Percentiles rank a stretch among this genome's conserved stretches.
Evolutionary conservation across 306 rosid genomes (phyloP).

Genomic region (Rosa persica): DNA sequence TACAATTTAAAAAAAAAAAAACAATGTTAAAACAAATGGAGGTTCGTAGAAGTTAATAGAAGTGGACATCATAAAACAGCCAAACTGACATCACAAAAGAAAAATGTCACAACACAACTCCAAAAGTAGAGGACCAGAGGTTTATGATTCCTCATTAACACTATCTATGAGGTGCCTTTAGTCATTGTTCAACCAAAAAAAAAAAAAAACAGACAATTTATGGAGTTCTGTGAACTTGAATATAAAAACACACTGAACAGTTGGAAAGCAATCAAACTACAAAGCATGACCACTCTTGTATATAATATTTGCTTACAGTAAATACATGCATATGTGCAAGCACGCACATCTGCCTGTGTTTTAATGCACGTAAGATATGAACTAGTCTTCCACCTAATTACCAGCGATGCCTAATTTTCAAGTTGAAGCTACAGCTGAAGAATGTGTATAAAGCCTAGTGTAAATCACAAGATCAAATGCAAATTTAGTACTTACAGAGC

Average conservation of each 20-base stretch:
- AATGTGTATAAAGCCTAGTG: conserved; percentile 9
- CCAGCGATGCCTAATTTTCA: background rate
- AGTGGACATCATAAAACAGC: background rate
- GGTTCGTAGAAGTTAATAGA: background rate
- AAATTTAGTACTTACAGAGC: conserved; percentile 69
- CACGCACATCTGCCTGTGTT: background rate
- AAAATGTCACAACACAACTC: background rate
- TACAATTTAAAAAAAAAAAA: conserved; percentile 24
- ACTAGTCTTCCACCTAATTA: background rate
- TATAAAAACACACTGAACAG: background rate
- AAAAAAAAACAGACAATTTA: background rate
- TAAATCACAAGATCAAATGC: conserved; percentile 16
- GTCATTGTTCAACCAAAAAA: background rate
- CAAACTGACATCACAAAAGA: background rate
- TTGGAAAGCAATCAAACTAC: too few relatives aligned
- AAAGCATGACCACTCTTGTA: background rate
- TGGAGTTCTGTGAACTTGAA: background rate
- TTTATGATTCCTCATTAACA: background rate
- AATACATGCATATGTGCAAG: background rate
- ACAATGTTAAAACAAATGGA: background rate
- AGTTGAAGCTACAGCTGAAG: background rate
- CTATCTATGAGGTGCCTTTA: background rate
- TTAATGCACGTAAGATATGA: background rate
- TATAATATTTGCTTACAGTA: background rate
- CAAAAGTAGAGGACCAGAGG: background rate